Evolutionary conservation across 31 red algal genomes (phyloP).

Genomic region (Odonthalia washingtoniensis): DNA sequence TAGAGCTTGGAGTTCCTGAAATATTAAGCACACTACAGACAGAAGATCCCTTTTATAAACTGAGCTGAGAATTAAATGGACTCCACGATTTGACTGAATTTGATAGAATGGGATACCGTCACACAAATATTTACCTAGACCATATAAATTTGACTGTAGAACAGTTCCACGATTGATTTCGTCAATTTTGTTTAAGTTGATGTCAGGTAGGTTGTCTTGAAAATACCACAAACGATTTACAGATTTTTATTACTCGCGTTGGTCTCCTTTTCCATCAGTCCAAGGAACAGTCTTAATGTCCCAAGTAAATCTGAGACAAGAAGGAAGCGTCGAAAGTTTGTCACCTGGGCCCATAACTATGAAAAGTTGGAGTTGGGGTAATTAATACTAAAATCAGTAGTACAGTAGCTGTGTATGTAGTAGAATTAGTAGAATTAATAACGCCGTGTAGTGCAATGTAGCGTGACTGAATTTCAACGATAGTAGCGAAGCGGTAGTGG

Average conservation of each 20-base stretch:
- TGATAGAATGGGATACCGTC: not conserved
- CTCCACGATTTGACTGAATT: not conserved
- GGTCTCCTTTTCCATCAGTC: too few relatives aligned
- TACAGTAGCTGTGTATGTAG: too few relatives aligned
- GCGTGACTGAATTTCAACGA: too few relatives aligned
- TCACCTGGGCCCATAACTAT: not conserved
- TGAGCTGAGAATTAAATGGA: not conserved
- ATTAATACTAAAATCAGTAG: too few relatives aligned
- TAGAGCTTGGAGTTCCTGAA: not conserved
- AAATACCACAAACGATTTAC: not conserved
- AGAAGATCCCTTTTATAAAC: not conserved
- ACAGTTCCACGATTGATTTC: not conserved
- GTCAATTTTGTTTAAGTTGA: not conserved
- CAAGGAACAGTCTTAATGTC: not conserved
- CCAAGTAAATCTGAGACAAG: not conserved
- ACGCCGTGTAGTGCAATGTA: too few relatives aligned
- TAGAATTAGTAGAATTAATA: too few relatives aligned
- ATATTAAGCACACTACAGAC: not conserved
- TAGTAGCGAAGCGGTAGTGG: too few relatives aligned
- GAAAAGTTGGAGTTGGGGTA: too few relatives aligned
- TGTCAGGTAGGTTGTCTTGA: not conserved
- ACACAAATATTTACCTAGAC: not conserved
- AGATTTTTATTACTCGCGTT: not conserved
- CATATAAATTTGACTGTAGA: not conserved
- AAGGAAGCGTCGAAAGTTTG: not conserved